Evolutionary conservation across 768 basidiomycete genomes (phyloP).

Genomic region (Russula dissimulans): DNA sequence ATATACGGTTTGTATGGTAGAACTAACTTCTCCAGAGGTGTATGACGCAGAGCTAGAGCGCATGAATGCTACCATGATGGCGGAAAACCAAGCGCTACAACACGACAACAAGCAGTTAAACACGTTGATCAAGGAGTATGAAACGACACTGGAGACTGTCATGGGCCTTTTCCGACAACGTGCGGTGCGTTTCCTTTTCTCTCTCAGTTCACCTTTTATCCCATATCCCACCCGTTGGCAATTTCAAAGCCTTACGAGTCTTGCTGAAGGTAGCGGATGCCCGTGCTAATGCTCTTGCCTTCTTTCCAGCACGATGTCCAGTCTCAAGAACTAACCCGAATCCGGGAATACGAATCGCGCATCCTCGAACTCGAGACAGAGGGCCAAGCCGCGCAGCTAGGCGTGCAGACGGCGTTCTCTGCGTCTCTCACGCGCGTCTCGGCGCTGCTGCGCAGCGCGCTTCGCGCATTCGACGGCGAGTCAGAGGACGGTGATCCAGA

Average conservation of each 20-base stretch:
- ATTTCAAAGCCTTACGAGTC: not conserved
- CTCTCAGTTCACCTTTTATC: not conserved
- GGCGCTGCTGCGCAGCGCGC: slow-evolving; percentile 53
- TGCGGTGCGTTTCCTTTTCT: slow-evolving; percentile 56
- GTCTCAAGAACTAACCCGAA: slow-evolving; percentile 80
- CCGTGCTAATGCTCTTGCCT: not conserved
- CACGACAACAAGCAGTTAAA: slow-evolving; percentile 96
- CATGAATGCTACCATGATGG: slow-evolving; percentile 69
- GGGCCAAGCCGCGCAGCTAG: slow-evolving; percentile 47
- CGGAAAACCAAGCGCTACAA: slow-evolving; percentile 78
- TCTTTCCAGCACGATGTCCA: slow-evolving; percentile 74
- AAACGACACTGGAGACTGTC: slow-evolving; percentile 88
- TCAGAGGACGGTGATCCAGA: slow-evolving; percentile 25
- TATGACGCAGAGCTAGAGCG: slow-evolving; percentile 85
- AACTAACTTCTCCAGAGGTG: slow-evolving; percentile 46
- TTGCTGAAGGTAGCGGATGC: not conserved
- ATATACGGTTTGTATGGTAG: slow-evolving; percentile 1
- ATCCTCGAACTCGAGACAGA: slow-evolving; percentile 70
- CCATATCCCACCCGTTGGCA: not conserved
- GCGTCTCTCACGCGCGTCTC: slow-evolving; percentile 64
- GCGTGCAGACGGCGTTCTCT: slow-evolving; percentile 55
- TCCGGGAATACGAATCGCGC: slow-evolving; percentile 84
- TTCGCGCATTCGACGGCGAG: slow-evolving; percentile 66
- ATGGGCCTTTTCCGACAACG: slow-evolving; percentile 89
- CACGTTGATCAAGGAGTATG: slow-evolving; percentile 88